Evolutionary conservation across 805 yeast genomes (phyloP).

Genomic region (Sugiyamaella mastotermitis): DNA sequence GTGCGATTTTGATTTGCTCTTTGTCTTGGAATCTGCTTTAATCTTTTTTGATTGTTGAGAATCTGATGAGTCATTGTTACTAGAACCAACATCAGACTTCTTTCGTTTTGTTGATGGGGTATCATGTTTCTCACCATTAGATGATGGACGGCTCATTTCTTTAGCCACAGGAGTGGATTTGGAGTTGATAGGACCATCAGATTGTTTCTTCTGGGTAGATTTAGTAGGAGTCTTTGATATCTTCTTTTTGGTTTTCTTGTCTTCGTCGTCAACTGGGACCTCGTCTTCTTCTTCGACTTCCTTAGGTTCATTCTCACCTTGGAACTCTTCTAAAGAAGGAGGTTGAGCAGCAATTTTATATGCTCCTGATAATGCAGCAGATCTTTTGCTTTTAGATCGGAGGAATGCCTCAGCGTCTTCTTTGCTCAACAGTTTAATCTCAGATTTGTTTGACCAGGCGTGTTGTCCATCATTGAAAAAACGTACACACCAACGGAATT

Average conservation of each 20-base stretch:
- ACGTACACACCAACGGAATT: constrained; percentile 45
- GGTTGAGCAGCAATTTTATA: constrained; percentile 24
- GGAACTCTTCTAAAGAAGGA: neutral
- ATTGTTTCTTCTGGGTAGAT: too few relatives aligned
- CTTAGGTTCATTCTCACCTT: constrained; percentile 1
- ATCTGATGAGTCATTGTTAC: too few relatives aligned
- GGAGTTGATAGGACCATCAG: too few relatives aligned
- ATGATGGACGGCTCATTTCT: too few relatives aligned
- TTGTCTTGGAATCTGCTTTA: too few relatives aligned
- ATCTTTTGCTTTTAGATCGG: constrained; percentile 30
- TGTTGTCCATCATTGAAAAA: constrained; percentile 60
- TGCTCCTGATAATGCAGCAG: constrained; percentile 43
- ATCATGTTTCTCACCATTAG: too few relatives aligned
- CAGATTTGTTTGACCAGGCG: constrained; percentile 55
- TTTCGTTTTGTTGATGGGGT: too few relatives aligned
- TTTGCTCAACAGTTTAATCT: constrained; percentile 40
- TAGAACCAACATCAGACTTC: too few relatives aligned
- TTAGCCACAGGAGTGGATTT: too few relatives aligned
- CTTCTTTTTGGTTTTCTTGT: neutral
- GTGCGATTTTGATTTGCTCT: too few relatives aligned
- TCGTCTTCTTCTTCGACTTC: neutral
- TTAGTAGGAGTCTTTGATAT: constrained; percentile 4
- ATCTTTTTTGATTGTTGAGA: too few relatives aligned
- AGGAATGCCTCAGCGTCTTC: constrained; percentile 40
- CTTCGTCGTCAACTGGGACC: neutral